phyloP scores from a whole-genome alignment of 768 basidiomycete species.

The Hydnomerulius pinastri region DNA sequence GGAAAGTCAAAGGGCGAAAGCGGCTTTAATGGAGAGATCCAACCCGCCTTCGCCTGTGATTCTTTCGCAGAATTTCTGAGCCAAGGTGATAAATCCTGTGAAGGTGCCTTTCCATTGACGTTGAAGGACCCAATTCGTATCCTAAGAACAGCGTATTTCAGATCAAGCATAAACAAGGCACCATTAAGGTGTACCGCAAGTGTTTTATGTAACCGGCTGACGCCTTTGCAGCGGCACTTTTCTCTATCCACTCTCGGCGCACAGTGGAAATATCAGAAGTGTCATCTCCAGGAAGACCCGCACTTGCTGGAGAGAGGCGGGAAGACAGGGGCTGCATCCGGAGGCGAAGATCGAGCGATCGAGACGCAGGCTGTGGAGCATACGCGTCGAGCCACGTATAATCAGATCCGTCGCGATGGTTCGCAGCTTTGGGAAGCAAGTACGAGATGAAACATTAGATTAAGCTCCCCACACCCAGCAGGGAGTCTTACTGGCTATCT shows the following conservation, averaged over 20 bases:
- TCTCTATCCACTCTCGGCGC: slow-evolving; percentile 65
- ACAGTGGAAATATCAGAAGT: slow-evolving; percentile 55
- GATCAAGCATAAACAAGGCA: neutral
- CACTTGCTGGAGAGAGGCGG: slow-evolving; percentile 59
- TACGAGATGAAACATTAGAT: neutral
- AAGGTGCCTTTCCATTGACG: slow-evolving; percentile 76
- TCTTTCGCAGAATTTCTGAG: slow-evolving; percentile 35
- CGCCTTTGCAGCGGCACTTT: slow-evolving; percentile 38
- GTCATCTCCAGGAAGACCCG: slow-evolving; percentile 67
- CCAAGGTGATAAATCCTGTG: slow-evolving; percentile 73
- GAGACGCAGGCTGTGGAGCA: slow-evolving; percentile 4
- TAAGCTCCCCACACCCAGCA: neutral
- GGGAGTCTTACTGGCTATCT: slow-evolving; percentile 43
- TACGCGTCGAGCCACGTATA: slow-evolving; percentile 23
- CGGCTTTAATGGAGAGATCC: slow-evolving; percentile 36
- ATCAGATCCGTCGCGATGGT: slow-evolving; percentile 5
- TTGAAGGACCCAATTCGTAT: slow-evolving; percentile 82
- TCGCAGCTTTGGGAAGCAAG: slow-evolving; percentile 11
- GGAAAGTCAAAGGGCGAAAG: slow-evolving; percentile 37
- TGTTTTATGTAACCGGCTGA: slow-evolving; percentile 19
- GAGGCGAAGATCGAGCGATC: slow-evolving; percentile 51
- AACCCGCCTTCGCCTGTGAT: slow-evolving; percentile 9
- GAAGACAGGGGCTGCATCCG: slow-evolving; percentile 47
- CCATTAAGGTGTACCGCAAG: slow-evolving; percentile 20
- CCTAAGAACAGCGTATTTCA: slow-evolving; percentile 34